Conservation (phyloP, 1,139 yeast species). For the Sporopachydermia cereana region DNA sequence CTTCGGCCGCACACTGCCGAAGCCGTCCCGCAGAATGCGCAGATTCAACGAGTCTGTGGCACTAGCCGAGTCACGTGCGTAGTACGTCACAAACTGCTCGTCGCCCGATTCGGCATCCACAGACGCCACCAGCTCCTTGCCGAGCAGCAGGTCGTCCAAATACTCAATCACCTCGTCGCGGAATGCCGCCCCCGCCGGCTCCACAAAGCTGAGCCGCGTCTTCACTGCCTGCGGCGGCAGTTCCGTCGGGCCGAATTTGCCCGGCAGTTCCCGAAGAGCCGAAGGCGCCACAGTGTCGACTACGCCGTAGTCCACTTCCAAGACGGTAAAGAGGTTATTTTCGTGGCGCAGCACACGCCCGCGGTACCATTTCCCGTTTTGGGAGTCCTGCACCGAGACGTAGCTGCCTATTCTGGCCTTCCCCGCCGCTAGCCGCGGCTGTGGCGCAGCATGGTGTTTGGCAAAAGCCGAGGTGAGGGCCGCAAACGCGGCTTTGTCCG, state of each 20-base stretch:
- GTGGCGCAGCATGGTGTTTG: conserved; percentile 25
- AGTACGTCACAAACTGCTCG: conserved; percentile 39
- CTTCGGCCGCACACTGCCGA: conserved; percentile 45
- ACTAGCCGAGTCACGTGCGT: conserved; percentile 48
- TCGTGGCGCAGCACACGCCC: conserved; percentile 45
- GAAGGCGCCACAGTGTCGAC: conserved; percentile 36
- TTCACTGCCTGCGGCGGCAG: conserved; percentile 49
- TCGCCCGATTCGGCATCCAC: conserved; percentile 28
- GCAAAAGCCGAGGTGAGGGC: conserved; percentile 30
- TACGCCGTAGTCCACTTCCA: conserved; percentile 58
- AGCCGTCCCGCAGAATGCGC: conserved; percentile 51
- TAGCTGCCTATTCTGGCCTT: conserved; percentile 45
- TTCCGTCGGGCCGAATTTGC: conserved; percentile 31
- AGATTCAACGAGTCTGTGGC: conserved; percentile 53
- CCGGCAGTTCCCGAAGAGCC: conserved; percentile 44
- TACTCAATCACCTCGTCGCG: conserved; percentile 45
- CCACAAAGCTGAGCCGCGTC: conserved; percentile 43
- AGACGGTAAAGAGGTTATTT: conserved; percentile 38
- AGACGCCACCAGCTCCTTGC: conserved; percentile 48
- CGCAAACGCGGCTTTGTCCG: conserved; percentile 22
- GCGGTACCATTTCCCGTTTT: conserved; percentile 47
- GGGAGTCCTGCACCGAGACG: conserved; percentile 46
- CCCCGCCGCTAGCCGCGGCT: conserved; percentile 13
- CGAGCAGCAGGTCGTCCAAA: conserved; percentile 43
- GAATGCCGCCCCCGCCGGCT: conserved; percentile 43